These are phyloP conservation scores for Samsoniella hepiali DNA, from an alignment of 2,329 filamentous ascomycete genomes.

Conservation along the genomic window DNA sequence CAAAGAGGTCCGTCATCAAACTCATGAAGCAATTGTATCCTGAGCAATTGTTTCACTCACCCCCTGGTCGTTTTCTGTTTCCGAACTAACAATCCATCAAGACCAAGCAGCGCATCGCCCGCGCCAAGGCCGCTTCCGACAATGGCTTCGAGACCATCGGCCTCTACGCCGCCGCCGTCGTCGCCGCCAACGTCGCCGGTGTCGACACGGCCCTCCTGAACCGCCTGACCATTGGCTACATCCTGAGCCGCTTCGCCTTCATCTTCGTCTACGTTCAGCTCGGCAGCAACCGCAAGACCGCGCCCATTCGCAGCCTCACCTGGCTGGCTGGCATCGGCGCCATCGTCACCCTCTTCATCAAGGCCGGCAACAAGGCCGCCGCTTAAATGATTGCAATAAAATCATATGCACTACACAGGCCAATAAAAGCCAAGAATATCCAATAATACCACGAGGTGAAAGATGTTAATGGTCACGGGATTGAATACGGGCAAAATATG, in stretches of 20 bases:
- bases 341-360: conserved; percentile 38
- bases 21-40: background rate
- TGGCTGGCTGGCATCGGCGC: conserved; percentile 37
- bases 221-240: conserved; percentile 36
- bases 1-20: conserved; percentile 26
- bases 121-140: conserved; percentile 47
- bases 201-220: conserved; percentile 40
- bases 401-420: background rate
- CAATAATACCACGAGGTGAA: background rate
- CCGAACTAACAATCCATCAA: conserved; percentile 24
- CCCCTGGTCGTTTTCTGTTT: background rate
- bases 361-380: conserved; percentile 35
- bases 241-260: conserved; percentile 39
- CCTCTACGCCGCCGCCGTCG: conserved; percentile 41
- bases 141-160: conserved; percentile 46
- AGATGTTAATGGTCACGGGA: background rate
- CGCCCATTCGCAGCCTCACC: conserved; percentile 35
- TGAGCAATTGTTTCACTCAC: background rate
- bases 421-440: background rate
- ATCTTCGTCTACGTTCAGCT: conserved; percentile 43
- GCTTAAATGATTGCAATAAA: background rate
- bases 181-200: conserved; percentile 45
- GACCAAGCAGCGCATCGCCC: conserved; percentile 52
- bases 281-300: conserved; percentile 38
- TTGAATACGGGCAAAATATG: background rate